Evolutionary conservation across 1,139 yeast species (phyloP), one percentile per base, ranked within the genome.

Genomic region (Blastobotrys indianensis): DNA sequence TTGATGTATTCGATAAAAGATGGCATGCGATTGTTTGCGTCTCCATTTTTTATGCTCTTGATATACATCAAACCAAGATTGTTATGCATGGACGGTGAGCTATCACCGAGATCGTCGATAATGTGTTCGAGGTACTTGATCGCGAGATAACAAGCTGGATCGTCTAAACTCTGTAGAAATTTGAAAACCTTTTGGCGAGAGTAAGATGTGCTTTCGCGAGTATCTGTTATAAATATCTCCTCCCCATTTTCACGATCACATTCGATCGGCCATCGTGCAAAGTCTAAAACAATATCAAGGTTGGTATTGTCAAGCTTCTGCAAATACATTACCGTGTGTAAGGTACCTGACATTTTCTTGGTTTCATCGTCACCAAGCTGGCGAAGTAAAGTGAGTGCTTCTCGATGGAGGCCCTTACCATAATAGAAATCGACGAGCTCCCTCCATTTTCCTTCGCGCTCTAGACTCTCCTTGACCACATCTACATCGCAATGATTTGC

Each of bases 371-470:
- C 48, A 11, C 42, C 49, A 6, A 70, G 51, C 5, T 61, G 53
- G 12, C 65, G 61, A 37, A 90, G 67, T 61, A 86, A 72, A 10
- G 72, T 67, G 41, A 92, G 66, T 0, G 97, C 95, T 47, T 81
- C 79, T 11, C 70, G 67, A 63, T 88, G 96, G 40, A 78, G 63
- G 1, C 67, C 63, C 47, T 83, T 72, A 8, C 85, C 79, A 57
- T 71, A 82, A 58, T 84, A 86, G 59, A 86, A 92, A 59, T 86
- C 95, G 11, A 87, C 74, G 37, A 92, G 69, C 55, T 88, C 97
- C 39, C 75, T 76, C 56, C 79, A 75, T 59, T 77, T 75, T 4
- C 71, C 69, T 7, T 74, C 69, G 31, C 70, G 66, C n/a, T 69
- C 68, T 32, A 90, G 72, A 46, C 77, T 72, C 4, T 68, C 64